Evolutionary conservation across 2,329 filamentous ascomycete species (phyloP).

Genomic region (Cryphonectria parasitica): DNA sequence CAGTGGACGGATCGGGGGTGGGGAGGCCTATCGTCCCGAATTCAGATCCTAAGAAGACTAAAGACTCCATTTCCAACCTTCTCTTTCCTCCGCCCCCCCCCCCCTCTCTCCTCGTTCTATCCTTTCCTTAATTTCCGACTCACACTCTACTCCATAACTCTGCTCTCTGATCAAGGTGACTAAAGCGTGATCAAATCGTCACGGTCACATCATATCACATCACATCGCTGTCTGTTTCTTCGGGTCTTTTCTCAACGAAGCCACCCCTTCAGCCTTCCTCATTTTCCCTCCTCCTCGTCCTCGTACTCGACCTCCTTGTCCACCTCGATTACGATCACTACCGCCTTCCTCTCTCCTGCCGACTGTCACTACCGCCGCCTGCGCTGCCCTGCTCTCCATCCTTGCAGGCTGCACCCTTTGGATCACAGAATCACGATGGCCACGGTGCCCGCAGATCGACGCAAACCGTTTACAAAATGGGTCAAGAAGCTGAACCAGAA

Average conservation of each 20-base stretch:
- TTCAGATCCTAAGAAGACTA: background rate
- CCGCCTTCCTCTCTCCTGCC: background rate
- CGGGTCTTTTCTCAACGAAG: background rate
- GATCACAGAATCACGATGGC: conserved; percentile 22
- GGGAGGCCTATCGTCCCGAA: background rate
- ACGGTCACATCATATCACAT: background rate
- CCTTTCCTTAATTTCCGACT: conserved; percentile 5
- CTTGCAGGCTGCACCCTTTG: background rate
- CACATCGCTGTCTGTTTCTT: background rate
- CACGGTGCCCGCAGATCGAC: conserved; percentile 55
- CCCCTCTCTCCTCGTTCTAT: background rate
- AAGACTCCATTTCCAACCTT: background rate
- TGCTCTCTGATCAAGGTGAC: background rate
- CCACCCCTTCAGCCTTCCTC: conserved; percentile 1
- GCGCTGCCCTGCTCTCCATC: conserved; percentile 1
- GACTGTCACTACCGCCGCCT: background rate
- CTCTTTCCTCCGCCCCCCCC: background rate
- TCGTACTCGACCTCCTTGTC: conserved; percentile 20
- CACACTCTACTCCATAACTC: background rate
- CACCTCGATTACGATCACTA: background rate
- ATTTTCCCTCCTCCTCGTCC: conserved; percentile 30
- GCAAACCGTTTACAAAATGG: conserved; percentile 88
- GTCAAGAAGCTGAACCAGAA: conserved; percentile 79
- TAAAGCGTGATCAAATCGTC: background rate
- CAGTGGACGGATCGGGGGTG: background rate